A percentile compares a stretch with the other conserved stretches of the same genome.
phyloP scores from a whole-genome alignment of 768 basidiomycete genomes.

The Xanthoconium purpureum region DNA sequence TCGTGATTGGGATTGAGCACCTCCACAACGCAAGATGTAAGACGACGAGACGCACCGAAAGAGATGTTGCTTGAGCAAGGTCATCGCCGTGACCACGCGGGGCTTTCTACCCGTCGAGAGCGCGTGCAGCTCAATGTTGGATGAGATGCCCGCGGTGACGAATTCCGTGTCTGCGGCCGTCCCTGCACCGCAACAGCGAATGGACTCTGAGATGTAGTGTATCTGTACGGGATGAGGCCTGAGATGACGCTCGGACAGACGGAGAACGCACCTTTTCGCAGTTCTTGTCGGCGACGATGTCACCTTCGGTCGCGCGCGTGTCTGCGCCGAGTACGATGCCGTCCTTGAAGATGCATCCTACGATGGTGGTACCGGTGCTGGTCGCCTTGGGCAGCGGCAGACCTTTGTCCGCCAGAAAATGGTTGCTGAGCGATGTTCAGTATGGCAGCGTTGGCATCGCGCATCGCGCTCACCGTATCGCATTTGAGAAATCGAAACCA shows the following conservation, averaged over 20 bases:
- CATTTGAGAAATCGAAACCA: conserved; percentile 80
- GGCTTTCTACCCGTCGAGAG: conserved; percentile 90
- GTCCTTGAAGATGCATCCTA: conserved; percentile 89
- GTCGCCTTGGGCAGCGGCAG: conserved; percentile 78
- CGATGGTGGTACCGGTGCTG: conserved; percentile 96
- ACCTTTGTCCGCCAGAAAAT: conserved; percentile 68
- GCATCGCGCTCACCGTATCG: conserved; percentile 49
- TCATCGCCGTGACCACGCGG: conserved; percentile 96
- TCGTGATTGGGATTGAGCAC: too few species aligned
- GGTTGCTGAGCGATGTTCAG: conserved; percentile 48
- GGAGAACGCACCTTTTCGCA: conserved; percentile 84
- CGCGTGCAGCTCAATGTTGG: conserved; percentile 91
- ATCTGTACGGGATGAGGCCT: conserved; percentile 51
- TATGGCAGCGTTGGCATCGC: neutral
- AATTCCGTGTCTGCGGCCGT: conserved; percentile 99
- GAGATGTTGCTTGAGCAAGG: conserved; percentile 95
- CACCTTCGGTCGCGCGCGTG: conserved; percentile 91
- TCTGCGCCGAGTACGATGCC: conserved; percentile 96
- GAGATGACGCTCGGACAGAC: too few species aligned
- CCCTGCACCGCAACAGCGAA: conserved; percentile 97
- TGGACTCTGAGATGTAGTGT: conserved; percentile 93
- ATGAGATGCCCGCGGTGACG: conserved; percentile 90
- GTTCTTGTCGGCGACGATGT: conserved; percentile 98
- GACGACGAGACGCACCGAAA: conserved; percentile 55
- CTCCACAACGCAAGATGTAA: too few species aligned